Base-by-base conservation (phyloP, 306 rosid species). In the Malus sylvestris region DNA sequence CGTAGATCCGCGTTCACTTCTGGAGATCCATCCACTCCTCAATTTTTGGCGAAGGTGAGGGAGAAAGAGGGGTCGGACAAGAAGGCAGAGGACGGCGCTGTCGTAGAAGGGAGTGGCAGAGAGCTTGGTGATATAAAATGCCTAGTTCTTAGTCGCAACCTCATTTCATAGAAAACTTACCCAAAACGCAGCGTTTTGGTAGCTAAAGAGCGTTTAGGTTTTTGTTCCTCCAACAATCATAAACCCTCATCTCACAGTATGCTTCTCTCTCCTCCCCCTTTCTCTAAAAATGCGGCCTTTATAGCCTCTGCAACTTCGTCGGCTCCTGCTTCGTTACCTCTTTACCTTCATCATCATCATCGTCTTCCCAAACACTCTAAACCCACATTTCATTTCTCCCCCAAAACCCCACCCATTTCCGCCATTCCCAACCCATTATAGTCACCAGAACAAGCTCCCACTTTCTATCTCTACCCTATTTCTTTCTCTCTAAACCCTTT, bases 301-400 rank as follows among this genome's bases (percentile, higher is more conserved):
- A 65, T 83, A 46, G 80, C 73, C 82, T 69, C 89, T 86, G 82
- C 92, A 87, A 78, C 87, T 93, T 65, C 86, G 91, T 46, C 79
- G 77, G 61, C 70, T 88, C 33, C 49, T 91, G 8, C 83, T 88
- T 25, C 91, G 86, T 42, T 81, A 85, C 51, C 61, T 87, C 40
- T 76, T 76, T 2, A 62, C 68, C 83, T 23, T 67, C 88, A 12
- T 42, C 77, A 19, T 38, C 82, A 4, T 62, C 38, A 38, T n/a
- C 49, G 27, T 68, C 89, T 5, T 78, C 78, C 68, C 23, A 52
- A 1, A 27, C 67, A 1, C 52, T 57, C 8, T 57, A 23, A 38
- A 35, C 25, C 40, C 76, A 72, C 38, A 14, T 72, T 42, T 40
- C 12, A 10, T 9, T 72, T 10, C 55, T 15, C 51, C 6, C 52